Evolutionary conservation across 495 filamentous ascomycete genomes (phyloP), one percentile per base, ranked within the genome.

Genomic region (Ascodesmis nigricans): DNA sequence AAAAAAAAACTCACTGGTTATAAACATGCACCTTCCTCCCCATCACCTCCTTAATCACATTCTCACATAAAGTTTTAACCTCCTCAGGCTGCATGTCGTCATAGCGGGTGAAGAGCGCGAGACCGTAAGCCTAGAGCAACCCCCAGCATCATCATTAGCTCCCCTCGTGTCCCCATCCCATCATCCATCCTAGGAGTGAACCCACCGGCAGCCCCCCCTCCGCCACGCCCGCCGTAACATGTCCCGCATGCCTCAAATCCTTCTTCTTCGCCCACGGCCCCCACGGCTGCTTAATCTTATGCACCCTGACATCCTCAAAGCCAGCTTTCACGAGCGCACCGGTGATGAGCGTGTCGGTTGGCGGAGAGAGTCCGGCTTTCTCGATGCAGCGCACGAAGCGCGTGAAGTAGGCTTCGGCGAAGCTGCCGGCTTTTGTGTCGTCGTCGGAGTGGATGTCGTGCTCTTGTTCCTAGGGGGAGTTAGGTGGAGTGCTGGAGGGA

Each of bases 401-500:
- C n/a, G n/a, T n/a, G n/a, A n/a, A n/a, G n/a, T n/a, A n/a, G n/a
- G n/a, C n/a, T n/a, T n/a, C n/a, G n/a, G n/a, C n/a, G n/a, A n/a
- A n/a, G n/a, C n/a, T n/a, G n/a, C n/a, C n/a, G n/a, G n/a, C n/a
- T n/a, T n/a, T n/a, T n/a, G n/a, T n/a, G n/a, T n/a, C n/a, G n/a
- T n/a, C n/a, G 44, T 45, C 43, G 20, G 37, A 58, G 31, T 58
- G 53, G 36, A 72, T 72, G 43, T 34, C 43, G 1, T 38, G 33
- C n/a, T n/a, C n/a, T n/a, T n/a, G n/a, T n/a, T 66, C 61, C 38
- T 43, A 69, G 14, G 67, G 71, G 46, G 64, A 64, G 1, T 46
- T 69, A 9, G 0, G 43, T 73, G 45, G 53, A 51, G 21, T 40
- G 45, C 2, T 65, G 61, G 17, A 49, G 57, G 29, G 49, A 50